Evolutionary conservation across 176 grass and related monocot species (phyloP).

Genomic region (Thalia dealbata): DNA sequence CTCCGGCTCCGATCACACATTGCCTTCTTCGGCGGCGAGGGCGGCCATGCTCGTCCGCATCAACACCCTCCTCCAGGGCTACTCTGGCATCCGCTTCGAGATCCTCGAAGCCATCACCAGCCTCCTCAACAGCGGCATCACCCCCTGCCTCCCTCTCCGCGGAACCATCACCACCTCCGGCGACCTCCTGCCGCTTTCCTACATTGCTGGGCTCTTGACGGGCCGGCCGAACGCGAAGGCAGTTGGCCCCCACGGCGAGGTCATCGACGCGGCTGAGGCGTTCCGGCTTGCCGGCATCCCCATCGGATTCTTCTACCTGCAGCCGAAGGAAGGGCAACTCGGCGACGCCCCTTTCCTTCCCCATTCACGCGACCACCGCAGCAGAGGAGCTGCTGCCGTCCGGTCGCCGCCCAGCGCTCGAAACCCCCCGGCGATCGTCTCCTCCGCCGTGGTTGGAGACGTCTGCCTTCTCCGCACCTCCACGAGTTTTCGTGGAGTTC

Average conservation of each 20-base stretch:
- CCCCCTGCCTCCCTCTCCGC: slow-evolving; percentile 12
- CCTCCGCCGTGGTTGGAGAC: no score
- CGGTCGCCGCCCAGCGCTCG: no score
- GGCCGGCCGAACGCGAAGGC: slow-evolving; percentile 12
- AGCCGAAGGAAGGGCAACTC: slow-evolving; percentile 20
- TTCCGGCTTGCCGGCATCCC: slow-evolving; percentile 16
- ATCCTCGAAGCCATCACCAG: slow-evolving; percentile 14
- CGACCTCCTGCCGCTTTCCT: slow-evolving; percentile 13
- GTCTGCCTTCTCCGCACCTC: no score
- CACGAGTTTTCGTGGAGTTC: no score
- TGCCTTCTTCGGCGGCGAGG: slow-evolving; percentile 1
- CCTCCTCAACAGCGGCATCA: slow-evolving; percentile 10
- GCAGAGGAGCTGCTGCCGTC: no score
- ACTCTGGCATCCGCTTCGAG: slow-evolving; percentile 20
- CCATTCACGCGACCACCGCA: no score
- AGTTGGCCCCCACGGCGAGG: neutral
- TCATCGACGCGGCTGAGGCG: neutral
- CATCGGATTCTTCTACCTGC: slow-evolving; percentile 9
- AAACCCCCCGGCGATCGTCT: no score
- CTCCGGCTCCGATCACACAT: neutral
- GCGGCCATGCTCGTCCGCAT: slow-evolving; percentile 15
- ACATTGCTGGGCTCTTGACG: slow-evolving; percentile 16
- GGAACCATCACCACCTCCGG: slow-evolving; percentile 18
- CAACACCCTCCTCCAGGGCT: slow-evolving; percentile 19
- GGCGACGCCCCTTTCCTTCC: no score